phyloP scores from a whole-genome alignment of 1,284 basidiomycete species.

The Marasmius oreades region DNA sequence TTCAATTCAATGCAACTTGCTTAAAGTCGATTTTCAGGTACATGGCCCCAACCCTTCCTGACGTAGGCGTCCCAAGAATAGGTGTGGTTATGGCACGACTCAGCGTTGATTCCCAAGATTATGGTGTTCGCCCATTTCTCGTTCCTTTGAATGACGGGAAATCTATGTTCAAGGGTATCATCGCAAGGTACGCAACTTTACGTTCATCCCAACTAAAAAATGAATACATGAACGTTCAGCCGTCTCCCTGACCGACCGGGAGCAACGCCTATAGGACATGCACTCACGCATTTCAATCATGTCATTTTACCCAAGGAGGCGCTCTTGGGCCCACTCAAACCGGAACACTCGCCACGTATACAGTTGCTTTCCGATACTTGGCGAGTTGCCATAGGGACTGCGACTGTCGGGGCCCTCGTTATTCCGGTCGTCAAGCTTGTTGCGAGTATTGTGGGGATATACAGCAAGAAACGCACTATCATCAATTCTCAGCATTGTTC shows the following conservation, averaged over 20 bases:
- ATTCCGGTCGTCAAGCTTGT: not conserved
- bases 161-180: too few species aligned
- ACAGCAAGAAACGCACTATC: not conserved
- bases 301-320: not conserved
- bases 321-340: not conserved
- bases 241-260: not conserved
- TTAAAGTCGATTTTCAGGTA: not conserved
- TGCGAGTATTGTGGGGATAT: not conserved
- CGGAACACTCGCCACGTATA: not conserved
- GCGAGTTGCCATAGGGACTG: not conserved
- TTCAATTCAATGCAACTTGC: not conserved
- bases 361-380: not conserved
- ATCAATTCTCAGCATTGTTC: not conserved
- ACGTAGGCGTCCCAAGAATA: not conserved
- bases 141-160: not conserved
- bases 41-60: not conserved
- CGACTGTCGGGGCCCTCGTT: too few species aligned
- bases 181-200: too few species aligned
- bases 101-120: not conserved
- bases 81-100: not conserved
- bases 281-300: not conserved
- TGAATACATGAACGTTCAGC: not conserved
- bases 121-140: not conserved
- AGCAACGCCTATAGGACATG: not conserved
- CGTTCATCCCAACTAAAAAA: too few species aligned